Evolutionary conservation across 2,329 filamentous ascomycete genomes (phyloP), one percentile per base, ranked within the genome.

Genomic region (Falciphora oryzae): DNA sequence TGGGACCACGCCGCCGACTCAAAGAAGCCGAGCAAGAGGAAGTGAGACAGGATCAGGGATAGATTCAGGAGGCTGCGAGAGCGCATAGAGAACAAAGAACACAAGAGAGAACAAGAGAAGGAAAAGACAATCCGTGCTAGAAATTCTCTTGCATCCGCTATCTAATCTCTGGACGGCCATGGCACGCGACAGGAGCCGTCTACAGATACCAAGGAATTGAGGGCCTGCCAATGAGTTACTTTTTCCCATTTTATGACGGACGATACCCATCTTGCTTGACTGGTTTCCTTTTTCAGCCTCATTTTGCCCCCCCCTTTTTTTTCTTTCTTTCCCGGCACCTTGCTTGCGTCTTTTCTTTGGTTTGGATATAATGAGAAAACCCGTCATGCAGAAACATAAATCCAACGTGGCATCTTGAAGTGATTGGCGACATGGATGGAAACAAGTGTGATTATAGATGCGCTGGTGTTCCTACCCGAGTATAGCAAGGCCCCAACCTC

Each of bases 1-100:
- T 89, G 86, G 86, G 87, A 88, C 70, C 65, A 67, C 57, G 62
- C 58, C n/a, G 79, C 76, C 31, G 70, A 74, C 63, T 67, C 72
- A 57, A 71, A 71, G 25, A 75, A 74, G 66, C 73, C 72, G 66
- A 72, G 72, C 63, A 32, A 62, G 25, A 59, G 59, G 58, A 63
- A 63, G 61, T 63, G 31, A 57, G n/a, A 18, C 14, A 22, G 38
- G 35, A 6, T 18, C 61, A 53, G 18, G 35, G 44, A 18, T 28
- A 28, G 57, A 25, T 53, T 53, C 7, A 53, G 22, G 18, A 10
- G 22, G n/a, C 7, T 22, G 44, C 44, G 44, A 53, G 44, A 53
- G 44, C 44, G 44, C 44, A 11, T 22, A 8, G 8, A 4, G 16
- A 18, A 53, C 22, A 53, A n/a, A 10, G 16, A 22, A 10, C 14